Base-by-base conservation (phyloP, 1,139 yeast species). In the Geotrichum fermentans region DNA sequence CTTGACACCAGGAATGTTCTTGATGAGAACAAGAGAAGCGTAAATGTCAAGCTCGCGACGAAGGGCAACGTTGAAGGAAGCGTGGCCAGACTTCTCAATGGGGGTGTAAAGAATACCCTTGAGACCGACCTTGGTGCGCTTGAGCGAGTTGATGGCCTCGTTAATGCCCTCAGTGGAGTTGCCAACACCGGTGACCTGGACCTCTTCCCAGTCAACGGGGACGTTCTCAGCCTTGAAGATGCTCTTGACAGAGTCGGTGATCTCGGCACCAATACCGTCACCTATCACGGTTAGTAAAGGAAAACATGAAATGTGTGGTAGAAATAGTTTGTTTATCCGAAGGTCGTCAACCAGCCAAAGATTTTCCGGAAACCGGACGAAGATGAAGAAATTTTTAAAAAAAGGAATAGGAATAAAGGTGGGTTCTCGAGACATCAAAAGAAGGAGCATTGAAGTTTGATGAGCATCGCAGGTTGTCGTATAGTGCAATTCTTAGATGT, bases 221-320 rank as follows among this genome's bases (percentile, higher is more conserved):
- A 90, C 85, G 59, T 79, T 82, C 71, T 80, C 83, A 57, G 87
- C 80, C 68, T 82, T 78, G 77, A 90, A 92, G 65, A 92, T 86
- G 61, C 88, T 79, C 71, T 85, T 82, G 56, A 92, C 98, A 34
- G 97, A 84, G 70, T 86, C 94, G 54, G 97, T 84, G 69, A 89
- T 87, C 75, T 92, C 97, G 67, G 83, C 84, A 71, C 98, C 98
- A 58, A 90, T 84, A 79, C 98, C 98, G 69, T 92, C 98, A 63
- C 82, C 81, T 64, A 49, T 4, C 20, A 22, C 17, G 34, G 49
- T 45, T 45, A 45, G 49, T 24, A 32, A 33, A 34, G 42, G 47
- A 18, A 18, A 33, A 40, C 18, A 20, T 17, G 38, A 13, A n/a
- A n/a, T n/a, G n/a, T 35, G 45, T 17, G 22, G 11, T 20, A 30